Evolutionary conservation across 2,329 filamentous ascomycete species (phyloP).

Genomic region (Penicillium freii): DNA sequence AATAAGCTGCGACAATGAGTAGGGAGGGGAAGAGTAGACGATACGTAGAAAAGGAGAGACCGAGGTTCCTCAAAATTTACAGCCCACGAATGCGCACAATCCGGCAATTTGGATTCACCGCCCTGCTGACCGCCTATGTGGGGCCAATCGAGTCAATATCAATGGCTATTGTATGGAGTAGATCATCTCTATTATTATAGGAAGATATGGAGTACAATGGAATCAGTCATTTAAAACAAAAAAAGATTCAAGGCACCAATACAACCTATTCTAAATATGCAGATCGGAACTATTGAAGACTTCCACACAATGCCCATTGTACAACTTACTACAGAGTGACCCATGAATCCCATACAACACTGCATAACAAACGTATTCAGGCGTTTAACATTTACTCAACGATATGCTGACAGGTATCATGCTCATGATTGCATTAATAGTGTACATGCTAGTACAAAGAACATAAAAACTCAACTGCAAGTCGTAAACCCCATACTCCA

Average conservation of each 20-base stretch:
- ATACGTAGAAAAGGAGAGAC: background rate
- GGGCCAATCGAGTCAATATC: background rate
- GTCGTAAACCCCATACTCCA: conserved; percentile 11
- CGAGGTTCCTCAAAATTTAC: conserved; percentile 5
- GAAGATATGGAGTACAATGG: background rate
- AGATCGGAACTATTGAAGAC: too few relatives aligned
- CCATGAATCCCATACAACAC: background rate
- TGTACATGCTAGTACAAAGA: conserved; percentile 17
- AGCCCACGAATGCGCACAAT: background rate
- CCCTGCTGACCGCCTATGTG: background rate
- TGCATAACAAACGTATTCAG: background rate
- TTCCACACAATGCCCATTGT: background rate
- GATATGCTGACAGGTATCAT: background rate
- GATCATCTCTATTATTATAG: background rate
- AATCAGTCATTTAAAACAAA: background rate
- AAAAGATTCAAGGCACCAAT: background rate
- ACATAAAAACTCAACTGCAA: conserved; percentile 5
- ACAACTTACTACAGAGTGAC: background rate
- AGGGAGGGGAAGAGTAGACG: background rate
- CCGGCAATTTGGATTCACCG: conserved; percentile 1
- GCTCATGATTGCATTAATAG: conserved; percentile 14
- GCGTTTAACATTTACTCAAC: background rate
- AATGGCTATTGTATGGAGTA: background rate
- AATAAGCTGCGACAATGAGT: background rate
- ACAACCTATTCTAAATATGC: background rate